A percentile compares a stretch with the other conserved stretches of the same genome.
phyloP scores from a whole-genome alignment of 1,284 basidiomycete species.

The Neotropicomus parvogracilis region DNA sequence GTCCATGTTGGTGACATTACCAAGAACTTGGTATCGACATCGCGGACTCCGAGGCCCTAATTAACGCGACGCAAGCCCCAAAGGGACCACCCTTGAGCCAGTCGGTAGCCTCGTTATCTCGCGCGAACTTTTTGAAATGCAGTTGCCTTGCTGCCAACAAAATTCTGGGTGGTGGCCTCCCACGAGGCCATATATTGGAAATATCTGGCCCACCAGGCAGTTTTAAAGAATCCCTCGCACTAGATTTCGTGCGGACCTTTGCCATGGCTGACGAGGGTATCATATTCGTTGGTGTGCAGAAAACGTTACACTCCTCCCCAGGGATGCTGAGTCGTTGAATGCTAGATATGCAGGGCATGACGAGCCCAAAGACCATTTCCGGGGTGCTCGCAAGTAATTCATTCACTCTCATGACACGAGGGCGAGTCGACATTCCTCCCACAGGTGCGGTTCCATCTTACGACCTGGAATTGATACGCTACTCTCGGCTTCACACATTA shows the following conservation, averaged over 20 bases:
- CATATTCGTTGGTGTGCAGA: constrained; percentile 56
- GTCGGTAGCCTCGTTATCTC: constrained; percentile 49
- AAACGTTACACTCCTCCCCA: not conserved
- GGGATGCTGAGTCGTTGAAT: constrained; percentile 12
- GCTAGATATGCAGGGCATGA: constrained; percentile 65
- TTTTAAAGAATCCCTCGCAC: constrained; percentile 53
- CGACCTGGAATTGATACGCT: constrained; percentile 28
- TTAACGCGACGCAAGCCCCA: constrained; percentile 38
- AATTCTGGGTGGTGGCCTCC: constrained; percentile 58
- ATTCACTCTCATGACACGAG: constrained; percentile 14
- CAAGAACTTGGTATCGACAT: constrained; percentile 49
- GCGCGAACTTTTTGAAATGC: constrained; percentile 28
- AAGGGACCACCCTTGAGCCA: constrained; percentile 46
- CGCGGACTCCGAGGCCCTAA: constrained; percentile 42
- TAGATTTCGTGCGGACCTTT: constrained; percentile 47
- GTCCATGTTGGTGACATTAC: not conserved
- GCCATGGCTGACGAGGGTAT: constrained; percentile 45
- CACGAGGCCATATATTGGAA: constrained; percentile 59
- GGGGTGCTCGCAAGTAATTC: constrained; percentile 41
- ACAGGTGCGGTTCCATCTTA: constrained; percentile 22
- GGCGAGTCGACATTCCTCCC: constrained; percentile 16
- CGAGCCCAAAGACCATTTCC: constrained; percentile 44
- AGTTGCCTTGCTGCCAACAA: constrained; percentile 50
- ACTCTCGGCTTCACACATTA: constrained; percentile 41
- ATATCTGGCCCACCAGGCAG: constrained; percentile 71